Conservation (phyloP, 2,329 filamentous ascomycete species). For the Beauveria scarabaeidicola region DNA sequence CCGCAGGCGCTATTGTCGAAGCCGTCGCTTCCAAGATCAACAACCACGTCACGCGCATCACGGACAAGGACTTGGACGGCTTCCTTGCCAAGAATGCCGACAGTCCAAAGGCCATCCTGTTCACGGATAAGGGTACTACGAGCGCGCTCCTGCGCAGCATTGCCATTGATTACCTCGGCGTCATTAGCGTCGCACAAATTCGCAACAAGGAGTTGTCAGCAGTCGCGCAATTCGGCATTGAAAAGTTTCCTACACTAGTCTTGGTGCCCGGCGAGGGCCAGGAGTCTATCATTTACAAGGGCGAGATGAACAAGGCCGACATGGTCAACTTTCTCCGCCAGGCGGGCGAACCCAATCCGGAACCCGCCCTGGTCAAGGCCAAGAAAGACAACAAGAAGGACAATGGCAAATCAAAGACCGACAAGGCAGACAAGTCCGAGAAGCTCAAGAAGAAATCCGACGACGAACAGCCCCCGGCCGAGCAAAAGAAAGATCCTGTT, state of each 20-base stretch:
- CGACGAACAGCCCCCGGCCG: constrained; percentile 20
- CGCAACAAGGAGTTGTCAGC: constrained; percentile 68
- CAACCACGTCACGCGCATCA: constrained; percentile 77
- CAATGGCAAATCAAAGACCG: constrained; percentile 32
- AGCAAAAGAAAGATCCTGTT: constrained; percentile 16
- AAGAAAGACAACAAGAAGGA: constrained; percentile 30
- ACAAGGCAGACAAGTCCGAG: constrained; percentile 31
- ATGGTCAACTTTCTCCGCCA: constrained; percentile 79
- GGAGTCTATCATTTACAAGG: constrained; percentile 65
- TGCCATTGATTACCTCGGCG: constrained; percentile 82
- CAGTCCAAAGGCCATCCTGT: constrained; percentile 76
- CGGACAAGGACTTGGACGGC: constrained; percentile 66
- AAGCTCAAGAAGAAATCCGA: constrained; percentile 32
- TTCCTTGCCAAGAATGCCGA: constrained; percentile 64
- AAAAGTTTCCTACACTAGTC: constrained; percentile 70
- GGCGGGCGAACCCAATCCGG: constrained; percentile 68
- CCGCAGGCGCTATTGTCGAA: constrained; percentile 80
- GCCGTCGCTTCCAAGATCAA: constrained; percentile 80
- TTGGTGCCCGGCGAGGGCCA: constrained; percentile 65
- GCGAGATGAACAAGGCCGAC: constrained; percentile 74
- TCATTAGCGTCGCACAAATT: constrained; percentile 72
- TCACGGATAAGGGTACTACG: constrained; percentile 86
- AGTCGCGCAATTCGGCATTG: constrained; percentile 65
- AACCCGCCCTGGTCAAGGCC: constrained; percentile 43
- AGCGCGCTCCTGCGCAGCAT: constrained; percentile 75